Base-by-base conservation (phyloP, 371 early-diverging fungal genomes). In the Fennellomyces sp. region DNA sequence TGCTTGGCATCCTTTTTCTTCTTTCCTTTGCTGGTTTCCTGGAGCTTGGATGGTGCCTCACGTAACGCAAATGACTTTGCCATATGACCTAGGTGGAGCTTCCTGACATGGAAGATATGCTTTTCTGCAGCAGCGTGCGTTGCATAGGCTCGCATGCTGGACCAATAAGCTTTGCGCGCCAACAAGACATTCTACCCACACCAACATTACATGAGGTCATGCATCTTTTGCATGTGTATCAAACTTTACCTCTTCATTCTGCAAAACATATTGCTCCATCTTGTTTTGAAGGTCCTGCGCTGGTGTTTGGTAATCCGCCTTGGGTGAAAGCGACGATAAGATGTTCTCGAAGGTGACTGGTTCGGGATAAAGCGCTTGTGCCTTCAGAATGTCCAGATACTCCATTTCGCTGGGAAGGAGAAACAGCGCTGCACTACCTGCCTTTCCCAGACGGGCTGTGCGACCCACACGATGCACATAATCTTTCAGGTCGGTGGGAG, bases 391-490 rank as follows among this genome's bases (percentile, higher is more conserved):
- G 50, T 86, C 82, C 21, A 97, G 53, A 62, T 96, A 97, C 51
- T 85, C 91, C 70, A 78, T 82, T 74, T 98, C 97, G 69, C 89
- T 88, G 10, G 97, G 97, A 58, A 95, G 62, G 13, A 97, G 72
- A 65, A 97, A 94, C 36, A 95, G 50, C 13, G 86, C 63, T 0
- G 97, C 94, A 53, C 85, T 84, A 58, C 99, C 99, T 11, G 84
- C 83, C 45, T 89, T 83, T 38, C 95, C 96, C 25, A 95, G 72
- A 65, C 99, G 90, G 29, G 99, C 99, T n/a, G 99, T 99, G 49
- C 99, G 89, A 26, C 99, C 99, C 15, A 93, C 92, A 65, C 99
- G 90, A 80, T 99, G 99, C 31, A 98, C 91, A 75, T 97, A 99
- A 55, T 95, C 96, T 52, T 89, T 86, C 17, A 93, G 70, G 72